A percentile compares a stretch with the other conserved stretches of the same genome.
Evolutionary conservation across 1,139 yeast genomes (phyloP).

Genomic region (Chernovozyma aurita): DNA sequence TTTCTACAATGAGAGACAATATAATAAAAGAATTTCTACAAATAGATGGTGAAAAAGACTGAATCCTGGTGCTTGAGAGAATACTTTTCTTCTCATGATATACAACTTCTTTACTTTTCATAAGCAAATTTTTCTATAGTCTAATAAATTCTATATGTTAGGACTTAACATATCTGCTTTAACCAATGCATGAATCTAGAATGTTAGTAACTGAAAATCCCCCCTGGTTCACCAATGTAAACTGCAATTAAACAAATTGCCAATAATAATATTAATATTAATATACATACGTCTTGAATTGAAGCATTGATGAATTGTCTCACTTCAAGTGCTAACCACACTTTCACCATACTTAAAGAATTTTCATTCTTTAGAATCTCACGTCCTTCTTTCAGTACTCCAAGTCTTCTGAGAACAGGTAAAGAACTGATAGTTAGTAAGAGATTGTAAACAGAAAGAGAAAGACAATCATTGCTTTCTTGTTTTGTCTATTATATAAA

Average conservation of each 20-base stretch:
- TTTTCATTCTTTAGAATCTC: slow-evolving; percentile 56
- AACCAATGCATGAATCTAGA: slow-evolving; percentile 40
- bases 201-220: slow-evolving; percentile 16
- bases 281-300: slow-evolving; percentile 67
- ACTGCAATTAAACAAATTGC: too few species aligned
- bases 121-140: too few species aligned
- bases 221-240: too few species aligned
- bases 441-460: not conserved
- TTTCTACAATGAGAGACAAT: too few species aligned
- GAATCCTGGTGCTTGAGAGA: too few species aligned
- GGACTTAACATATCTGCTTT: slow-evolving; percentile 51
- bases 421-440: slow-evolving; percentile 58
- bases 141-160: slow-evolving; percentile 22
- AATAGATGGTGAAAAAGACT: too few species aligned
- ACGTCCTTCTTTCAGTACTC: slow-evolving; percentile 64
- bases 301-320: slow-evolving; percentile 84
- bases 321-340: slow-evolving; percentile 87
- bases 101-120: too few species aligned
- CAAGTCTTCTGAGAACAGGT: slow-evolving; percentile 82
- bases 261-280: too few species aligned
- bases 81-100: too few species aligned
- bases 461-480: not conserved
- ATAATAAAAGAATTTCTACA: too few species aligned
- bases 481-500: slow-evolving; percentile 9
- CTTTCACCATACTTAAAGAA: slow-evolving; percentile 74